Conservation (phyloP, 2,329 filamentous ascomycete genomes). For the Fusarium graminum region DNA sequence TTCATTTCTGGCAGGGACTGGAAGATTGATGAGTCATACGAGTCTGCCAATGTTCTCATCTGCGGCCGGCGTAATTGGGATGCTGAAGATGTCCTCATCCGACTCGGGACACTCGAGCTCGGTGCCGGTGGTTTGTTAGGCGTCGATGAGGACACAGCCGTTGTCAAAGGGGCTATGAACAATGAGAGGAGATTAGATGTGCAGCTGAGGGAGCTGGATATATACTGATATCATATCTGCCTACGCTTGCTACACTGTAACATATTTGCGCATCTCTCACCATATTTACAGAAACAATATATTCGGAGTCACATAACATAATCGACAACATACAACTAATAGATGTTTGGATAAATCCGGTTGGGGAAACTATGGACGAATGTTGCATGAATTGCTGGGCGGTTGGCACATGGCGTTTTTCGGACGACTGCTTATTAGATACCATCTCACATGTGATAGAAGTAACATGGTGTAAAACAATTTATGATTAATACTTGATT, state of each 20-base stretch:
- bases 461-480: slow-evolving; percentile 38
- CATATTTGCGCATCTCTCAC: slow-evolving; percentile 3
- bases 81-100: slow-evolving; percentile 47
- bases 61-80: slow-evolving; percentile 50
- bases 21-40: slow-evolving; percentile 46
- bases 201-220: slow-evolving; percentile 52
- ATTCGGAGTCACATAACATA: slow-evolving; percentile 4
- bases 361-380: slow-evolving; percentile 14
- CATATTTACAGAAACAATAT: slow-evolving; percentile 15
- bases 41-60: slow-evolving; percentile 50
- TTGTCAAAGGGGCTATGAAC: slow-evolving; percentile 49
- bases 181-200: slow-evolving; percentile 49
- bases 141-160: slow-evolving; percentile 44
- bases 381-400: slow-evolving; percentile 28
- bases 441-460: slow-evolving; percentile 43
- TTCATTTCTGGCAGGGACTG: slow-evolving; percentile 52
- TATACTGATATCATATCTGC: slow-evolving; percentile 47
- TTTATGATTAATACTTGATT: slow-evolving; percentile 26
- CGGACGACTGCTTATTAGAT: slow-evolving; percentile 44
- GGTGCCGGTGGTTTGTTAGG: slow-evolving; percentile 47
- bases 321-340: slow-evolving; percentile 34
- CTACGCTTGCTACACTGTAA: slow-evolving; percentile 5
- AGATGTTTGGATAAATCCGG: slow-evolving; percentile 35
- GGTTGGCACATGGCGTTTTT: slow-evolving; percentile 35
- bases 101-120: slow-evolving; percentile 51